Evolutionary conservation across 2,329 filamentous ascomycete genomes (phyloP).

Genomic region (Cryphonectria japonica): DNA sequence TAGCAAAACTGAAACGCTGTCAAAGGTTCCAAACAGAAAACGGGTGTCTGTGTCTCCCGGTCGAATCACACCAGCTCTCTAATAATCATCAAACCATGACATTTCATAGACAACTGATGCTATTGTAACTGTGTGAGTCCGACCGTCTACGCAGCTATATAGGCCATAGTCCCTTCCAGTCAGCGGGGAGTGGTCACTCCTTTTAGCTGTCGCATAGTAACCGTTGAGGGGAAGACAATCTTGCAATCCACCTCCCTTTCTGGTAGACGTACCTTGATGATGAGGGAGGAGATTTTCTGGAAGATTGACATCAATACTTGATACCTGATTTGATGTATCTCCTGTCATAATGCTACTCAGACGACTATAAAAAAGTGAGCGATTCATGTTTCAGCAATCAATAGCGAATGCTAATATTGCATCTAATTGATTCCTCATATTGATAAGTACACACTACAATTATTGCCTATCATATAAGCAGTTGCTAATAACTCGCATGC

Average conservation of each 20-base stretch:
- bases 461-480: too few species aligned
- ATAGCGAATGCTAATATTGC: background rate
- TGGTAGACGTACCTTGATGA: background rate
- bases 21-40: background rate
- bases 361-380: background rate
- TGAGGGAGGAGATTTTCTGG: background rate
- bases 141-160: too few species aligned
- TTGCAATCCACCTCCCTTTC: slow-evolving; percentile 3
- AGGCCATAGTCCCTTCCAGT: too few species aligned
- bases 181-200: too few species aligned
- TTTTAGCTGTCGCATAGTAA: too few species aligned
- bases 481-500: too few species aligned
- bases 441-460: too few species aligned
- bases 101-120: background rate
- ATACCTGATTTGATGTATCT: background rate
- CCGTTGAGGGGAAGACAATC: background rate
- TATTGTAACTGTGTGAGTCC: background rate
- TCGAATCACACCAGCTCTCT: background rate
- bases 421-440: background rate
- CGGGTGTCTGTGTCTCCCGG: background rate
- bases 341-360: background rate
- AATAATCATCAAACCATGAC: background rate
- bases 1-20: slow-evolving; percentile 6
- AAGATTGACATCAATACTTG: background rate
- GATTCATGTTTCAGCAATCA: background rate